Evolutionary conservation across 768 basidiomycete genomes (phyloP).

Genomic region (Steccherinum ochraceum): DNA sequence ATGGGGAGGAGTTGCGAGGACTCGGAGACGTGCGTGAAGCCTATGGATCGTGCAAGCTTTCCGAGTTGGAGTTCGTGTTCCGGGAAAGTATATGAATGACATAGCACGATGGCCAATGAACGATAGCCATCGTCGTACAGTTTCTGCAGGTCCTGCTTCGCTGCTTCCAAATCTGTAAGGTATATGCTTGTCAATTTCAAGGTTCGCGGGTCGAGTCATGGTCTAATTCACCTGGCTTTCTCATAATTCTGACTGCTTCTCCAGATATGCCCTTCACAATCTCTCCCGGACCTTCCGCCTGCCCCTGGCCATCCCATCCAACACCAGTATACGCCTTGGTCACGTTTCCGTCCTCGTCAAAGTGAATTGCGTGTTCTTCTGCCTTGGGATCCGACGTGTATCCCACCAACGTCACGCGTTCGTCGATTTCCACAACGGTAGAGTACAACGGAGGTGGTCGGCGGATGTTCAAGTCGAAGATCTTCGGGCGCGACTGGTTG

Average conservation of each 20-base stretch:
- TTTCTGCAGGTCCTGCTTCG: conserved; percentile 56
- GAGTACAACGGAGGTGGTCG: conserved; percentile 73
- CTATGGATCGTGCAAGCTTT: conserved; percentile 64
- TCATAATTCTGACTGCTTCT: conserved; percentile 82
- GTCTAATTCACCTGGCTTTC: conserved; percentile 50
- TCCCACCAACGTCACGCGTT: conserved; percentile 91
- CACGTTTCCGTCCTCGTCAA: conserved; percentile 66
- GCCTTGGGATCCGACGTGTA: conserved; percentile 86
- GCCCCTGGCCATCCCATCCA: conserved; percentile 65
- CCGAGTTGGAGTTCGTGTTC: conserved; percentile 78
- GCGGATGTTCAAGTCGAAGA: conserved; percentile 91
- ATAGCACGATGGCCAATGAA: conserved; percentile 82
- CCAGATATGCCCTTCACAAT: conserved; percentile 81
- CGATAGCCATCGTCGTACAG: conserved; percentile 82
- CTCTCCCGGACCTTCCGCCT: conserved; percentile 75
- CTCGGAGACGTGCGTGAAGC: conserved; percentile 88
- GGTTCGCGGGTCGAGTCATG: conserved; percentile 1
- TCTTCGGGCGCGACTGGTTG: conserved; percentile 90
- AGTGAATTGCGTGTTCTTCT: conserved; percentile 70
- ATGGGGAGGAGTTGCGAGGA: conserved; percentile 85
- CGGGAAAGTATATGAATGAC: conserved; percentile 90
- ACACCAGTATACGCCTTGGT: conserved; percentile 65
- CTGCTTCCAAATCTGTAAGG: conserved; percentile 40
- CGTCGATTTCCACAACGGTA: conserved; percentile 71
- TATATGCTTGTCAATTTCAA: background rate